Percentiles rank a stretch among this genome's conserved stretches.
Evolutionary conservation across 2,329 filamentous ascomycete species (phyloP).

Genomic region (Nothopassalora personata): DNA sequence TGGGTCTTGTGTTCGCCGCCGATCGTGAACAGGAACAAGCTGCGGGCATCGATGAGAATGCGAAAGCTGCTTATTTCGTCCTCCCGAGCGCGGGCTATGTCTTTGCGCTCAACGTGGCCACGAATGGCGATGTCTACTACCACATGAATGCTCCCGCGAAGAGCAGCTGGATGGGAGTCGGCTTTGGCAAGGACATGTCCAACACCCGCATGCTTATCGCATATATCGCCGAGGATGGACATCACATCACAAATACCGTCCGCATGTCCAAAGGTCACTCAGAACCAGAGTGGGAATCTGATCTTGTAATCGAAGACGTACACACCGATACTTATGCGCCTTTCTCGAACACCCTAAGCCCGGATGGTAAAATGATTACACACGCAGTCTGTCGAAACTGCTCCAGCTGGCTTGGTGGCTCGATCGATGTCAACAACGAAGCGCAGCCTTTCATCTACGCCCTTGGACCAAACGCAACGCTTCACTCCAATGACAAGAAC

Average conservation of each 20-base stretch:
- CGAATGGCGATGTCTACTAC: slow-evolving; percentile 28
- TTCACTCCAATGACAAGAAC: slow-evolving; percentile 27
- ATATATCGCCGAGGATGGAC: slow-evolving; percentile 33
- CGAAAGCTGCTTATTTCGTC: slow-evolving; percentile 26
- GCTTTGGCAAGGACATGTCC: slow-evolving; percentile 41
- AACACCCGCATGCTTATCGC: slow-evolving; percentile 42
- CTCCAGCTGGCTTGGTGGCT: slow-evolving; percentile 34
- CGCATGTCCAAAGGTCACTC: slow-evolving; percentile 32
- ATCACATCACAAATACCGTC: slow-evolving; percentile 36
- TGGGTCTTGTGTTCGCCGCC: slow-evolving; percentile 15
- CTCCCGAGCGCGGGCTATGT: slow-evolving; percentile 20
- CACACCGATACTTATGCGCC: slow-evolving; percentile 32
- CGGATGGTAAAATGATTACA: slow-evolving; percentile 27
- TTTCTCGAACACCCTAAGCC: slow-evolving; percentile 24
- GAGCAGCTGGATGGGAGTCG: slow-evolving; percentile 42
- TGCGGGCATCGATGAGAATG: slow-evolving; percentile 20
- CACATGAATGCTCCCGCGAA: slow-evolving; percentile 31
- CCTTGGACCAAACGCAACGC: slow-evolving; percentile 33
- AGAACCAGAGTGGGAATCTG: slow-evolving; percentile 33
- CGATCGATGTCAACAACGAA: slow-evolving; percentile 30
- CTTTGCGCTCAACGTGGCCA: slow-evolving; percentile 26
- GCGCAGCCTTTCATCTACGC: slow-evolving; percentile 40
- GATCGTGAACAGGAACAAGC: slow-evolving; percentile 5
- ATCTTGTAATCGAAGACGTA: slow-evolving; percentile 30
- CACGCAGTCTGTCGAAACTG: slow-evolving; percentile 38